Conservation (phyloP, 176 grass and related monocot species). For the Carex parvula region DNA sequence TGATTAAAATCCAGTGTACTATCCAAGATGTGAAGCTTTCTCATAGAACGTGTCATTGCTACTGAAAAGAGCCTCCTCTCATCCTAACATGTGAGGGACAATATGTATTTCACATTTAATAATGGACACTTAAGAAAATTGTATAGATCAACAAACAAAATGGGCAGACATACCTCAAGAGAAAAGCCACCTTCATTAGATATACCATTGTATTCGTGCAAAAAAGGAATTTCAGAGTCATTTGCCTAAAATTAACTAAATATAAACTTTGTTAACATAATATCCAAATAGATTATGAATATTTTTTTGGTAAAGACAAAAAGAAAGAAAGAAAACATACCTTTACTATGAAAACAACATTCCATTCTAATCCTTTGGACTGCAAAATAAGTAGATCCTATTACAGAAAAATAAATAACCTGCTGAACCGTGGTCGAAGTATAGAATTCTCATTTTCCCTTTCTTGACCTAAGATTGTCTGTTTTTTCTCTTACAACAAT, state of each 20-base stretch:
- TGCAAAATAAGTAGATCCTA: conserved; percentile 13
- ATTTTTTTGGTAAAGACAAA: not conserved
- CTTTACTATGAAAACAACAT: conserved; percentile 91
- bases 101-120: conserved; percentile 11
- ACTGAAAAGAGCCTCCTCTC: conserved; percentile 89
- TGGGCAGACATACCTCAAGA: conserved; percentile 51
- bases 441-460: conserved; percentile 76
- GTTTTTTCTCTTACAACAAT: conserved; percentile 63
- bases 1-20: conserved; percentile 72
- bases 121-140: not conserved
- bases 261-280: not conserved
- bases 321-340: conserved; percentile 34
- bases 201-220: conserved; percentile 69
- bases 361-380: conserved; percentile 99
- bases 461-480: conserved; percentile 70
- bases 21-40: conserved; percentile 65
- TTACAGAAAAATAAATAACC: conserved; percentile 35
- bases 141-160: not conserved
- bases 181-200: conserved; percentile 46
- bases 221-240: conserved; percentile 83
- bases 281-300: not conserved
- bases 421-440: conserved; percentile 91
- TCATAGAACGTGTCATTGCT: conserved; percentile 84
- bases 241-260: conserved; percentile 49
- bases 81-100: conserved; percentile 46